Conservation (phyloP, 495 filamentous ascomycete species). For the Podospora comata region DNA sequence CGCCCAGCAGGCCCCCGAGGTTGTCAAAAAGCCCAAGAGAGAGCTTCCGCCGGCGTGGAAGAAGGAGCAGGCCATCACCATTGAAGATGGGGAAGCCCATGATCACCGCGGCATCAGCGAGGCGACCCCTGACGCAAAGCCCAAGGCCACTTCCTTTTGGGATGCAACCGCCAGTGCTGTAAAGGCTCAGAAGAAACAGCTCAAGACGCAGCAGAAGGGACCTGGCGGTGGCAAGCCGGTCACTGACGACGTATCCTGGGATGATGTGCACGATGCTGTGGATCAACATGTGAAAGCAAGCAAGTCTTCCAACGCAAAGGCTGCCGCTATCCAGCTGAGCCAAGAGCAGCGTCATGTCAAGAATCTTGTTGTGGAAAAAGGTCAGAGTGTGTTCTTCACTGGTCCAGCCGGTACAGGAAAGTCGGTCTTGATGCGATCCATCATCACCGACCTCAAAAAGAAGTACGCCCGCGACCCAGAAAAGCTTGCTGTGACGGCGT, state of each 20-base stretch:
- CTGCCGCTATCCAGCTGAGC: slow-evolving; percentile 69
- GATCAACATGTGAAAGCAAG: slow-evolving; percentile 28
- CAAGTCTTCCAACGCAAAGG: slow-evolving; percentile 27
- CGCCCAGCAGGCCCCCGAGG: slow-evolving; percentile 20
- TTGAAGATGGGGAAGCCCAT: background rate
- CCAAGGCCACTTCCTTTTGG: slow-evolving; percentile 56
- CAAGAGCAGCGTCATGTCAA: slow-evolving; percentile 83
- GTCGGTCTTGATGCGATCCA: slow-evolving; percentile 88
- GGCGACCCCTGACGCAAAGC: slow-evolving; percentile 37
- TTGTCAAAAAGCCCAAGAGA: slow-evolving; percentile 34
- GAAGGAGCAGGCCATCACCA: background rate
- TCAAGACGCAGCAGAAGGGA: slow-evolving; percentile 58
- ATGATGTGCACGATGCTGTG: slow-evolving; percentile 34
- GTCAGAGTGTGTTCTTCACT: slow-evolving; percentile 94
- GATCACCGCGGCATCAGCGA: slow-evolving; percentile 13
- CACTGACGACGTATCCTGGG: slow-evolving; percentile 28
- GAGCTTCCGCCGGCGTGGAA: slow-evolving; percentile 29
- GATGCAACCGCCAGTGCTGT: slow-evolving; percentile 76
- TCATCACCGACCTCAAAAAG: slow-evolving; percentile 72
- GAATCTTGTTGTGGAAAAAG: slow-evolving; percentile 67
- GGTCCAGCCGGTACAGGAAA: slow-evolving; percentile 97
- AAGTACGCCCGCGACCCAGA: slow-evolving; percentile 75
- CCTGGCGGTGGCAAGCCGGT: slow-evolving; percentile 12
- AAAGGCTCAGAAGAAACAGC: slow-evolving; percentile 75
- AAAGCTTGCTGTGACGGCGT: slow-evolving; percentile 86